Conservation (phyloP, 1,284 basidiomycete species). For the Xerocomus nothofagi region DNA sequence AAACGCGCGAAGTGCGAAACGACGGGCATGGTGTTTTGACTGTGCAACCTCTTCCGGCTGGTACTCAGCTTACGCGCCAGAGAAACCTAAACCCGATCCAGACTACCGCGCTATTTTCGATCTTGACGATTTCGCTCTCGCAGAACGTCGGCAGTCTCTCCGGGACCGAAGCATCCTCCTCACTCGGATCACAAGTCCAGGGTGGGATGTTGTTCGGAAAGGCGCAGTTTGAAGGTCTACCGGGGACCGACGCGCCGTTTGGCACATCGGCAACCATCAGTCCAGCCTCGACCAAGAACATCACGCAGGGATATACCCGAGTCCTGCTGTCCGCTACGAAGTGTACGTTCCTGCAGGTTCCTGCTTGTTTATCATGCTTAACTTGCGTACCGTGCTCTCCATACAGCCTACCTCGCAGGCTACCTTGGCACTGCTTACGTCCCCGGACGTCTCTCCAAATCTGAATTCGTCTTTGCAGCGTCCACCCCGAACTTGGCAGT, state of each 20-base stretch:
- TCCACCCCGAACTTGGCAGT: conserved; percentile 29
- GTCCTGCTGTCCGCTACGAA: conserved; percentile 24
- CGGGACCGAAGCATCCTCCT: neutral
- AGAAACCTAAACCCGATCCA: conserved; percentile 28
- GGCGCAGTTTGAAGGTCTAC: conserved; percentile 9
- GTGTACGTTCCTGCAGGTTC: conserved; percentile 11
- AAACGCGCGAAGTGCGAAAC: conserved; percentile 31
- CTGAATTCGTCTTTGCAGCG: conserved; percentile 25
- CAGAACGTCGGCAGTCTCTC: neutral
- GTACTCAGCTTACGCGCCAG: conserved; percentile 16
- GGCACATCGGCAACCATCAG: conserved; percentile 7
- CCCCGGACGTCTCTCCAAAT: conserved; percentile 28
- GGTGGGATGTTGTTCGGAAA: conserved; percentile 24
- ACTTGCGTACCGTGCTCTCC: neutral
- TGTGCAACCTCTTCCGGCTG: conserved; percentile 22
- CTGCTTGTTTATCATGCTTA: no score
- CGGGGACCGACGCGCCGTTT: neutral
- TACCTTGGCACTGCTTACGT: conserved; percentile 28
- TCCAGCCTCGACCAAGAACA: conserved; percentile 7
- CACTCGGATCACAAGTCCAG: conserved; percentile 18
- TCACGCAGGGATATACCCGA: conserved; percentile 25
- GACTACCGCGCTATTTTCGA: conserved; percentile 21
- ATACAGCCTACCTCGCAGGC: conserved; percentile 21
- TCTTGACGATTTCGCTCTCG: conserved; percentile 16
- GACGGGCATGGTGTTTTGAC: conserved; percentile 18